A percentile compares a stretch with the other conserved stretches of the same genome.
These are phyloP conservation scores for Tricladium varicosporioides DNA, from an alignment of 2,329 filamentous ascomycete genomes.

Conservation along the genomic window DNA sequence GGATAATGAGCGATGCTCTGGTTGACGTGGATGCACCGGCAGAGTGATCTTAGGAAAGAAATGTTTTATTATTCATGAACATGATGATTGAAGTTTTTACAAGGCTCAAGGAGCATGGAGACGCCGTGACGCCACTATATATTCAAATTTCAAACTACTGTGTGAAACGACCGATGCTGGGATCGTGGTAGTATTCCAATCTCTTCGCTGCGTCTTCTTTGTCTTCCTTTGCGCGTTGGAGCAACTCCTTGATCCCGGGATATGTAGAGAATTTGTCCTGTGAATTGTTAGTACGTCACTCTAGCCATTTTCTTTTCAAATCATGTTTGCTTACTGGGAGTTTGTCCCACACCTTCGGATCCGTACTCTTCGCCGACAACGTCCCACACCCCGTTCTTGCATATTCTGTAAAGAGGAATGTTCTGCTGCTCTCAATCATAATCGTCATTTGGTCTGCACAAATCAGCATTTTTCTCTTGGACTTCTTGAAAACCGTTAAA, in stretches of 20 bases:
- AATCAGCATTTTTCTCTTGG: constrained; percentile 42
- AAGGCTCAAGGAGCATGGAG: not conserved
- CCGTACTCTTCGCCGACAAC: constrained; percentile 36
- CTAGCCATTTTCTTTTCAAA: too few relatives aligned
- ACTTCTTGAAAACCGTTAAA: too few relatives aligned
- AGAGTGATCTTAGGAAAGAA: constrained; percentile 2
- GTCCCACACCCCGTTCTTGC: constrained; percentile 38
- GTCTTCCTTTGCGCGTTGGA: constrained; percentile 19
- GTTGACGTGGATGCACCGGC: constrained; percentile 34
- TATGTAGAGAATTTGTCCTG: constrained; percentile 24
- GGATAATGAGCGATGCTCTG: constrained; percentile 53
- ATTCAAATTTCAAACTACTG: not conserved
- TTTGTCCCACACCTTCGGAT: constrained; percentile 51
- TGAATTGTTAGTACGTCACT: constrained; percentile 1
- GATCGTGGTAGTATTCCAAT: constrained; percentile 21
- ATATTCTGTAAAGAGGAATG: constrained; percentile 57
- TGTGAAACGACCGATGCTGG: constrained; percentile 14
- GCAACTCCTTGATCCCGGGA: constrained; percentile 19
- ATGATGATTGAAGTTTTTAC: not conserved
- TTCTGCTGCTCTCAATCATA: constrained; percentile 50
- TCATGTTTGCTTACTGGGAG: constrained; percentile 51
- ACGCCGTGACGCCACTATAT: not conserved
- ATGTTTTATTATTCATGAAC: not conserved
- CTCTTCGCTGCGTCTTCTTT: constrained; percentile 17
- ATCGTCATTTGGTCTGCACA: constrained; percentile 46